A percentile compares a stretch with the other conserved stretches of the same genome.
Evolutionary conservation across 208 protist species (phyloP).

Genomic region (Leishmania lainsoni): DNA sequence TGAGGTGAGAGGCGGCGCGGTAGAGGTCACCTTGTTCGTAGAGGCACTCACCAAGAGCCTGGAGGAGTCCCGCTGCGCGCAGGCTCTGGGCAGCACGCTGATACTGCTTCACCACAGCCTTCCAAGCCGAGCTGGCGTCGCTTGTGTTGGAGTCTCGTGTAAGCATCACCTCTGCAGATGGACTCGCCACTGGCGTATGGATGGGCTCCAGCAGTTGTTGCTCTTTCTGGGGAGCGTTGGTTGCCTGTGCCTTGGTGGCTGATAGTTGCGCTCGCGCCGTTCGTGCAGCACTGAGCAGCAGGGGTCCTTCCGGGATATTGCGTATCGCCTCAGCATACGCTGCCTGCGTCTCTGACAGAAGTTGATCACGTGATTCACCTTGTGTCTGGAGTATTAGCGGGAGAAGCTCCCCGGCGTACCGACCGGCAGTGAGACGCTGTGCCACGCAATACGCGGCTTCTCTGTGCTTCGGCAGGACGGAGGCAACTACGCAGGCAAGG

Average conservation of each 20-base stretch:
- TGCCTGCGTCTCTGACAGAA: neutral
- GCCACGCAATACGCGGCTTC: slow-evolving; percentile 41
- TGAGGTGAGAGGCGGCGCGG: slow-evolving; percentile 36
- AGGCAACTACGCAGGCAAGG: slow-evolving; percentile 49
- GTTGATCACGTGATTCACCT: neutral
- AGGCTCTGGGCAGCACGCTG: slow-evolving; percentile 47
- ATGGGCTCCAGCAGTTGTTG: neutral
- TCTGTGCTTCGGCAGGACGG: slow-evolving; percentile 32
- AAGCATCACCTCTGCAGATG: neutral
- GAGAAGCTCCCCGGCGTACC: slow-evolving; percentile 57
- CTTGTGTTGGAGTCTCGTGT: neutral
- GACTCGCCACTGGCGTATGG: neutral
- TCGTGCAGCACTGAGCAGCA: slow-evolving; percentile 47
- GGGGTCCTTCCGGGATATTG: slow-evolving; percentile 44
- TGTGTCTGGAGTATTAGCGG: slow-evolving; percentile 56
- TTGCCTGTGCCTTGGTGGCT: neutral
- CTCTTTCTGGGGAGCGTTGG: neutral
- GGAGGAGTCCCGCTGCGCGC: slow-evolving; percentile 56
- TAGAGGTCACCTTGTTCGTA: slow-evolving; percentile 67
- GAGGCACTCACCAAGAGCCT: slow-evolving; percentile 69
- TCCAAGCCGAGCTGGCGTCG: slow-evolving; percentile 20
- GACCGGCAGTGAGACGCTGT: slow-evolving; percentile 56
- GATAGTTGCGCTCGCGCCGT: slow-evolving; percentile 37
- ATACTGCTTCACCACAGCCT: slow-evolving; percentile 46
- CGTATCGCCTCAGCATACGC: slow-evolving; percentile 44